These are phyloP conservation scores for Pseudogymnoascus sp. DNA, from an alignment of 2,329 filamentous ascomycete genomes.

Conservation along the genomic window DNA sequence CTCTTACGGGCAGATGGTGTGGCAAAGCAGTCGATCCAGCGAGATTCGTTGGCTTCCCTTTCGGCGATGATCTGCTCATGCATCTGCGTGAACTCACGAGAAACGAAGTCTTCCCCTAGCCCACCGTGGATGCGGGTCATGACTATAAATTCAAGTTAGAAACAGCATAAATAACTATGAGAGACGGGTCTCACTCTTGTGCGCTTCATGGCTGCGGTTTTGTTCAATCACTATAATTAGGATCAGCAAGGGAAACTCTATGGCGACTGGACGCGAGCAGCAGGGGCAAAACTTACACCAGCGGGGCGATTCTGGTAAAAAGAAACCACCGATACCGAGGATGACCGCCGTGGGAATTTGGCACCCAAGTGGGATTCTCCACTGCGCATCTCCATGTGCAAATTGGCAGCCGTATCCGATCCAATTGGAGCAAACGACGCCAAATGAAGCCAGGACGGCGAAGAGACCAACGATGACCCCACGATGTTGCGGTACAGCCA, in stretches of 20 bases:
- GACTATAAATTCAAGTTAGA: slow-evolving; percentile 12
- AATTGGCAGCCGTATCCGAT: slow-evolving; percentile 34
- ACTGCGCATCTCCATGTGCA: slow-evolving; percentile 26
- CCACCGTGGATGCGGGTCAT: slow-evolving; percentile 19
- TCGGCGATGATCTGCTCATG: slow-evolving; percentile 14
- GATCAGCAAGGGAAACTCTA: slow-evolving; percentile 12
- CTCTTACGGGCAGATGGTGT: slow-evolving; percentile 11
- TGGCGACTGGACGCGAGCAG: slow-evolving; percentile 13
- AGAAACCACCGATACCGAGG: slow-evolving; percentile 15
- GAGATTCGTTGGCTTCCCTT: slow-evolving; percentile 9
- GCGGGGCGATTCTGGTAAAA: slow-evolving; percentile 19
- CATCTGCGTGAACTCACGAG: slow-evolving; percentile 24
- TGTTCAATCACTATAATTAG: slow-evolving; percentile 12
- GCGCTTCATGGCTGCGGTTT: slow-evolving; percentile 11
- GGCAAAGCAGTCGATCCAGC: slow-evolving; percentile 18
- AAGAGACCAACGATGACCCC: slow-evolving; percentile 29
- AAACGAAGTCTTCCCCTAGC: slow-evolving; percentile 20
- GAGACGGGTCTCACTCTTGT: neutral
- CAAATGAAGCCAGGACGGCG: slow-evolving; percentile 31
- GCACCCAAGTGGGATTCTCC: slow-evolving; percentile 31
- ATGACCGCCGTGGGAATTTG: slow-evolving; percentile 25
- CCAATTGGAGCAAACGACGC: slow-evolving; percentile 35
- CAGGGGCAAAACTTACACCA: slow-evolving; percentile 13
- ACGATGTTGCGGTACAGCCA: slow-evolving; percentile 26
- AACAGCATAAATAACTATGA: neutral